phyloP scores from a whole-genome alignment of 2,329 filamentous ascomycete species.

The Chrysosporium queenslandicum region DNA sequence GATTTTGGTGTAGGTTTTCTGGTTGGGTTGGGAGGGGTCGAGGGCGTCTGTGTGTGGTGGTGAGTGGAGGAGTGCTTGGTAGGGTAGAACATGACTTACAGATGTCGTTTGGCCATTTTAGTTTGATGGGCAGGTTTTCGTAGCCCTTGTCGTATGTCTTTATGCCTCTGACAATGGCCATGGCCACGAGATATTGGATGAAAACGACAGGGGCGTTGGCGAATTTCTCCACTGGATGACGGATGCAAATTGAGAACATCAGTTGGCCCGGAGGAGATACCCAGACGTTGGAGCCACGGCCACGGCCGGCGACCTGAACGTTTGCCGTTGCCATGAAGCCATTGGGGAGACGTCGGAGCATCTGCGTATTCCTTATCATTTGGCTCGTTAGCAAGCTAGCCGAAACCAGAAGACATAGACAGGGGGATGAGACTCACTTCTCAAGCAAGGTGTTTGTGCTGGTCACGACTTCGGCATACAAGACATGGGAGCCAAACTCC shows the following conservation, averaged over 20 bases:
- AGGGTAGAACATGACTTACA: constrained; percentile 40
- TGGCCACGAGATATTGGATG: constrained; percentile 81
- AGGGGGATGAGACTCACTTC: constrained; percentile 46
- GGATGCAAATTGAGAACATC: constrained; percentile 80
- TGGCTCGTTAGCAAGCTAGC: constrained; percentile 8
- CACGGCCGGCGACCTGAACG: constrained; percentile 76
- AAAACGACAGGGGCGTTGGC: constrained; percentile 74
- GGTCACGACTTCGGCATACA: constrained; percentile 88
- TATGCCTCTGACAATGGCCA: constrained; percentile 77
- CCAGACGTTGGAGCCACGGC: constrained; percentile 89
- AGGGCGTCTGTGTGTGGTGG: constrained; percentile 61
- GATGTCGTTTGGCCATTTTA: constrained; percentile 98
- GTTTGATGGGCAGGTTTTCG: constrained; percentile 61
- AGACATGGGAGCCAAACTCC: constrained; percentile 63
- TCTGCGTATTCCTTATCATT: constrained; percentile 56
- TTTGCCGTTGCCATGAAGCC: constrained; percentile 86
- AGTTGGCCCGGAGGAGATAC: constrained; percentile 77
- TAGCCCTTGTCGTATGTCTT: constrained; percentile 70
- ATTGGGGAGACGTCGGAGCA: constrained; percentile 64
- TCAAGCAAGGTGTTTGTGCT: constrained; percentile 91
- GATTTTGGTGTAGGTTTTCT: constrained; percentile 66
- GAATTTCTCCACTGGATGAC: constrained; percentile 65
- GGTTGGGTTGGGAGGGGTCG: constrained; percentile 48
- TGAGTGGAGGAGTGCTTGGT: constrained; percentile 6
- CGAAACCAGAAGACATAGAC: neutral